Conservation (phyloP, 2,329 filamentous ascomycete species). For the Exophiala viscosa region DNA sequence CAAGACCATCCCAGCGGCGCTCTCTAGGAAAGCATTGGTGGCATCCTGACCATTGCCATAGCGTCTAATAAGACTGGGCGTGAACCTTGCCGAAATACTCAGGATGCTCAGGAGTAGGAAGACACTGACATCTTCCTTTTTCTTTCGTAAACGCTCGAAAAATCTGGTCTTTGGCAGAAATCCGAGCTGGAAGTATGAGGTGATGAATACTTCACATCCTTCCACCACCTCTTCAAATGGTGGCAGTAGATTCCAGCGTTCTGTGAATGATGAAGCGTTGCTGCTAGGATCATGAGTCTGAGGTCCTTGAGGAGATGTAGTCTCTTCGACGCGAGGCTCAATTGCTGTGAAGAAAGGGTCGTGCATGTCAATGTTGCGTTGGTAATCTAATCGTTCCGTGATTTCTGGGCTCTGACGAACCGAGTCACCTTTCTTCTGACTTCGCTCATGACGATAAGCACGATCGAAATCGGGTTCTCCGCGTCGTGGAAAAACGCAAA, state of each 20-base stretch:
- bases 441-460: slow-evolving; percentile 50
- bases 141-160: slow-evolving; percentile 6
- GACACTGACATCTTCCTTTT: slow-evolving; percentile 1
- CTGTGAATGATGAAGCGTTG: not conserved
- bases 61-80: slow-evolving; percentile 1
- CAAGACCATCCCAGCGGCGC: not conserved
- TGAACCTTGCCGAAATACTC: slow-evolving; percentile 10
- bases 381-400: too few species aligned
- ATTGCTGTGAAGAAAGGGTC: too few species aligned
- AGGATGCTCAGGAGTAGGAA: slow-evolving; percentile 13
- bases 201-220: slow-evolving; percentile 4
- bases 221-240: slow-evolving; percentile 5
- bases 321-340: slow-evolving; percentile 6
- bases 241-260: slow-evolving; percentile 1
- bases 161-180: slow-evolving; percentile 35
- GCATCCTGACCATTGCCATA: slow-evolving; percentile 5
- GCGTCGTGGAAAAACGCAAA: slow-evolving; percentile 51
- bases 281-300: not conserved
- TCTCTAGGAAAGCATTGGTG: slow-evolving; percentile 6
- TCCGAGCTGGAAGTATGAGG: slow-evolving; percentile 4
- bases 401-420: too few species aligned
- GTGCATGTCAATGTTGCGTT: too few species aligned
- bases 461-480: slow-evolving; percentile 55
- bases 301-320: not conserved
- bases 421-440: too few species aligned